Percentiles rank a stretch among this genome's conserved stretches.
Evolutionary conservation across 1,284 basidiomycete species (phyloP).

Genomic region (Blastosporella zonata): DNA sequence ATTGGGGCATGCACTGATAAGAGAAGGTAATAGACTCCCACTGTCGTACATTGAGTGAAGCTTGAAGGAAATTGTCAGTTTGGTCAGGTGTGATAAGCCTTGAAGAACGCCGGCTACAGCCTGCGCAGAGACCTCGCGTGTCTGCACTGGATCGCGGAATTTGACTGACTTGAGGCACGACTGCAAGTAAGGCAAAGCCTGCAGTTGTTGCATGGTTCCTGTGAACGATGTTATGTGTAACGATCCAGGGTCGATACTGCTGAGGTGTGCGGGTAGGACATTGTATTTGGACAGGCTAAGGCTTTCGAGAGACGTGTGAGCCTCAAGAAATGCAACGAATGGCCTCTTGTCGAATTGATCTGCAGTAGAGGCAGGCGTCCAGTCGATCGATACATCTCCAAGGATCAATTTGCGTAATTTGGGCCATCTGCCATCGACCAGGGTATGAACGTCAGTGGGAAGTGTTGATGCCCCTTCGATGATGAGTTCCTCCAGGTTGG

Average conservation of each 20-base stretch:
- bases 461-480: slow-evolving; percentile 56
- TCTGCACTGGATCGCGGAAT: slow-evolving; percentile 62
- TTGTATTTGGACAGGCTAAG: slow-evolving; percentile 55
- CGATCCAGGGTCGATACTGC: slow-evolving; percentile 42
- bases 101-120: slow-evolving; percentile 55
- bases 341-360: slow-evolving; percentile 42
- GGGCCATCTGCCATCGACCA: slow-evolving; percentile 57
- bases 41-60: slow-evolving; percentile 73
- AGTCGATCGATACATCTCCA: slow-evolving; percentile 62
- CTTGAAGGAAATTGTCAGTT: slow-evolving; percentile 60
- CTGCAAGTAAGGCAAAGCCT: slow-evolving; percentile 47
- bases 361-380: slow-evolving; percentile 34
- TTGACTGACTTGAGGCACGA: slow-evolving; percentile 46
- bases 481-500: slow-evolving; percentile 57
- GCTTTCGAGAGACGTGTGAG: slow-evolving; percentile 50
- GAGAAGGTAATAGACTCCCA: slow-evolving; percentile 59
- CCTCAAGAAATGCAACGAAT: slow-evolving; percentile 64
- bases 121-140: slow-evolving; percentile 62
- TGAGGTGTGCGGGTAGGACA: slow-evolving; percentile 52
- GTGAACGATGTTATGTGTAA: slow-evolving; percentile 55
- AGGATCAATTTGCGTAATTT: slow-evolving; percentile 52
- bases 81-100: slow-evolving; percentile 49
- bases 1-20: slow-evolving; percentile 61
- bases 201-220: slow-evolving; percentile 61
- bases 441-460: slow-evolving; percentile 35